phyloP scores from a whole-genome alignment of 495 filamentous ascomycete species.

The Pyrenopolyporus hunteri region DNA sequence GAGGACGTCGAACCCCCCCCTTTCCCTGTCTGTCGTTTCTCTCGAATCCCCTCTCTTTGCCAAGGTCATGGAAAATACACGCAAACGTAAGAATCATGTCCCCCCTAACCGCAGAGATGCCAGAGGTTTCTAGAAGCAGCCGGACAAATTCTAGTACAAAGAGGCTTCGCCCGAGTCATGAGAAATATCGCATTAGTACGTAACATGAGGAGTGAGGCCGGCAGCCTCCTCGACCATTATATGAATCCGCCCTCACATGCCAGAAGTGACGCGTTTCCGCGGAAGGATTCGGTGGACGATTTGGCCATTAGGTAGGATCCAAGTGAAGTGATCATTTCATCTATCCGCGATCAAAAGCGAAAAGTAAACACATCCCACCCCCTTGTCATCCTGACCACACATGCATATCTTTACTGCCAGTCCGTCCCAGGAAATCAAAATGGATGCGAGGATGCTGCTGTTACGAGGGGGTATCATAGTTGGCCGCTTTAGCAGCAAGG shows the following conservation, averaged over 20 bases:
- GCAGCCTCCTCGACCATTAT: slow-evolving; percentile 31
- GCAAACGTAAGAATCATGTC: slow-evolving; percentile 26
- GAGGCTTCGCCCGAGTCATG: slow-evolving; percentile 33
- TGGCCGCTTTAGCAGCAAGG: slow-evolving; percentile 83
- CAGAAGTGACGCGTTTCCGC: slow-evolving; percentile 24
- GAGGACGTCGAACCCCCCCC: slow-evolving; percentile 1
- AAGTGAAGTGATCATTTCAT: slow-evolving; percentile 42
- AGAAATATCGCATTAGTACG: slow-evolving; percentile 36
- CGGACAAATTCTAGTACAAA: slow-evolving; percentile 37
- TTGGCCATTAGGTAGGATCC: slow-evolving; percentile 35
- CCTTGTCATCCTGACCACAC: slow-evolving; percentile 76
- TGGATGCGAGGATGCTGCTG: slow-evolving; percentile 32
- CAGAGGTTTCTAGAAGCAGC: slow-evolving; percentile 26
- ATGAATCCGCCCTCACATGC: slow-evolving; percentile 42
- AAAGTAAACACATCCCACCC: slow-evolving; percentile 46
- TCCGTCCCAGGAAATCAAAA: slow-evolving; percentile 82
- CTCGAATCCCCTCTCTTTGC: slow-evolving; percentile 1
- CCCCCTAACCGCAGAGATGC: slow-evolving; percentile 32
- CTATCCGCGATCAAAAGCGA: slow-evolving; percentile 41
- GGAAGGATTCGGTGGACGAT: slow-evolving; percentile 23
- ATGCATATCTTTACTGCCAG: slow-evolving; percentile 91
- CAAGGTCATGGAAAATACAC: slow-evolving; percentile 27
- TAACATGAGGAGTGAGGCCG: slow-evolving; percentile 26
- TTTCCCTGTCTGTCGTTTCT: slow-evolving; percentile 11
- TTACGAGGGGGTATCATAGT: slow-evolving; percentile 45